Evolutionary conservation across 805 yeast species (phyloP), one percentile per base, ranked within the genome.

Genomic region (Kockiozyma suomiensis): DNA sequence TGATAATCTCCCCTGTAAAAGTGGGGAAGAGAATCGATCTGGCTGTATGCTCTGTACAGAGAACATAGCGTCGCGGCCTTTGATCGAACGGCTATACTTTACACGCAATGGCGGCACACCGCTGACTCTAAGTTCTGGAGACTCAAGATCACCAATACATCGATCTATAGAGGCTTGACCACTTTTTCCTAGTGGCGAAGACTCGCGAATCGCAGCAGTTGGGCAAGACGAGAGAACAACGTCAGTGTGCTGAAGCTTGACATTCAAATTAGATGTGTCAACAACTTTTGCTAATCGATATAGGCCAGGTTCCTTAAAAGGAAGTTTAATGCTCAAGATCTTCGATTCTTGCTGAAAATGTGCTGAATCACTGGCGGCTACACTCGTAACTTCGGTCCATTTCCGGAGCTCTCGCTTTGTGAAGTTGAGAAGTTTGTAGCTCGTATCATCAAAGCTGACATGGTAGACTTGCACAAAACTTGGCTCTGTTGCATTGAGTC

Each of bases 71-170:
- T 75, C 71, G 33, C 67, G 56, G 28, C 67, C 72, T 19, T 66
- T 57, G 35, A 70, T 62, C 10, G 70, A 56, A 8, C 70, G 64
- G 38, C 74, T 74, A 69, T 86, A 86, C 43, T 78, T 76, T 37
- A 88, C 74, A 23, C 81, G 81, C 59, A 88, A 73, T 0, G 99
- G 98, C 0, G 93, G 86, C 1, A 90, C 88, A 54, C 98, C 97
- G 19, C 77, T 73, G 0, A 86, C 81, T 1, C 80, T 76, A 33
- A 93, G 78, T 13, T 74, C 73, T 0, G 85, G 73, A 23, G 79
- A 74, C 65, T 84, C 88, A 2, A 72, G 52, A 17, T 79, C 83
- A 33, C 86, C 89, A 37, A 85, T 75, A 76, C 98, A 94, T 64
- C 81, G 79, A 66, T 85, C 83, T 13, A 62, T 58, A 5, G 69